These are phyloP conservation scores for Mucor piriformis DNA, from an alignment of 371 early-diverging fungal genomes.

Conservation along the genomic window DNA sequence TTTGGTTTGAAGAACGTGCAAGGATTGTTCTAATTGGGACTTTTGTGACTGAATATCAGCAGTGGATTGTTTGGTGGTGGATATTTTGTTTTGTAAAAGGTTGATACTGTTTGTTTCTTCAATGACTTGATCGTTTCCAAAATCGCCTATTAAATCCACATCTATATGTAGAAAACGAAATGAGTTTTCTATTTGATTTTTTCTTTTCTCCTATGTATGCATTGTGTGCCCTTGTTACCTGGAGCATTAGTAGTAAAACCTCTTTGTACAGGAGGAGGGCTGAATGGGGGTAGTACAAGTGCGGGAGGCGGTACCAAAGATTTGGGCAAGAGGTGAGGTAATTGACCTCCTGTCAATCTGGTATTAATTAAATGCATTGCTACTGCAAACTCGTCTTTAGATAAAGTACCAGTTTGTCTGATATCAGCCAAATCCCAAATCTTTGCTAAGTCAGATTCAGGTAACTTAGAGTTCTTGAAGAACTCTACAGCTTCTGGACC, in stretches of 20 bases:
- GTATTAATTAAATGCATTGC: slow-evolving; percentile 92
- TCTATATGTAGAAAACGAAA: slow-evolving; percentile 17
- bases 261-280: background rate
- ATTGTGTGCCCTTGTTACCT: too few relatives aligned
- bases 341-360: slow-evolving; percentile 70
- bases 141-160: slow-evolving; percentile 49
- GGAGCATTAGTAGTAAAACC: background rate
- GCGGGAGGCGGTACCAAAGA: slow-evolving; percentile 43
- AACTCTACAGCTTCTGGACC: slow-evolving; percentile 80
- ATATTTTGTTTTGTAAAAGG: slow-evolving; percentile 46
- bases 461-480: slow-evolving; percentile 82
- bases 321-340: slow-evolving; percentile 73
- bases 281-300: background rate
- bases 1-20: slow-evolving; percentile 28
- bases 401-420: slow-evolving; percentile 76
- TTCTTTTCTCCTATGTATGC: too few relatives aligned
- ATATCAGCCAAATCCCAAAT: slow-evolving; percentile 87
- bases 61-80: slow-evolving; percentile 25
- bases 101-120: slow-evolving; percentile 44
- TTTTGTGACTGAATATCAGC: slow-evolving; percentile 29
- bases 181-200: too few relatives aligned
- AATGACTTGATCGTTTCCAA: slow-evolving; percentile 38
- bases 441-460: slow-evolving; percentile 72
- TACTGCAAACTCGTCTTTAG: slow-evolving; percentile 87
- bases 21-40: slow-evolving; percentile 18